Conservation (phyloP, 2,329 filamentous ascomycete species). For the Phaeosphaeria sp. region DNA sequence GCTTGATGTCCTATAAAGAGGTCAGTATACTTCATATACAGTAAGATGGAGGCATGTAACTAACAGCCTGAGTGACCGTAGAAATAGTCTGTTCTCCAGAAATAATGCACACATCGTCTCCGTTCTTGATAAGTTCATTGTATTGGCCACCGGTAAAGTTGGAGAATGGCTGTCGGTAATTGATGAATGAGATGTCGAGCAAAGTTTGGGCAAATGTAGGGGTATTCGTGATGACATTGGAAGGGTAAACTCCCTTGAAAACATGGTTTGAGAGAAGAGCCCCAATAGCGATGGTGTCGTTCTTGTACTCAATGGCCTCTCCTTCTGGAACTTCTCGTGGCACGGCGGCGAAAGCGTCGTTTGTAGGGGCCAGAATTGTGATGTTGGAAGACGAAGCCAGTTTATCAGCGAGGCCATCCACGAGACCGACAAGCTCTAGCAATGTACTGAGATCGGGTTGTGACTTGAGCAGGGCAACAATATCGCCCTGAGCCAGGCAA, state of each 20-base stretch:
- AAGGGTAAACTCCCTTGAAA: slow-evolving; percentile 57
- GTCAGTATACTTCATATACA: background rate
- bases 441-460: slow-evolving; percentile 43
- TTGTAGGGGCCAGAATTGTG: slow-evolving; percentile 64
- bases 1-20: slow-evolving; percentile 26
- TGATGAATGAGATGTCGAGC: slow-evolving; percentile 54
- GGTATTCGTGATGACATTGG: slow-evolving; percentile 43
- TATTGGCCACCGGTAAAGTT: slow-evolving; percentile 66
- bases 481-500: slow-evolving; percentile 35
- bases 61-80: slow-evolving; percentile 56
- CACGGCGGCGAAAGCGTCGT: slow-evolving; percentile 53
- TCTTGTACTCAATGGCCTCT: slow-evolving; percentile 39
- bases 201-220: slow-evolving; percentile 55
- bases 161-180: slow-evolving; percentile 52
- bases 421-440: slow-evolving; percentile 43
- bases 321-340: slow-evolving; percentile 33
- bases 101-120: slow-evolving; percentile 55
- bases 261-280: slow-evolving; percentile 64
- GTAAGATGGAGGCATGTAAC: slow-evolving; percentile 21
- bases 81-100: slow-evolving; percentile 59
- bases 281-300: slow-evolving; percentile 42
- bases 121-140: slow-evolving; percentile 53
- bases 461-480: slow-evolving; percentile 39
- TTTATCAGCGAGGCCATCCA: slow-evolving; percentile 47
- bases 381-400: slow-evolving; percentile 56